A percentile compares a stretch with the other conserved stretches of the same genome.
These are phyloP conservation scores for Begonia loranthoides DNA, from an alignment of 306 rosid species.

Conservation along the genomic window DNA sequence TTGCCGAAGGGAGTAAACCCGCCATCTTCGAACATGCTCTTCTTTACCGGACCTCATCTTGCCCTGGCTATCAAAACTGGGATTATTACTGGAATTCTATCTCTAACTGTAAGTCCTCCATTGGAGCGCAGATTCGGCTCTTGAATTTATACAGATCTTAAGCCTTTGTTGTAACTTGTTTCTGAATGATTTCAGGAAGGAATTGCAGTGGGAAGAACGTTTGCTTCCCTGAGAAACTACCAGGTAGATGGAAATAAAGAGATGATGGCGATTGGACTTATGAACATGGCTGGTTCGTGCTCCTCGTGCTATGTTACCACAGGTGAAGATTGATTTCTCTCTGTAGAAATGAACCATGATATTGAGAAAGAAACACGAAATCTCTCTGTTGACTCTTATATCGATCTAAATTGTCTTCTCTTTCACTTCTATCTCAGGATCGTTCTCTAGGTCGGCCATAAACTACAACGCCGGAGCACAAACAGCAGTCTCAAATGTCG, in stretches of 20 bases:
- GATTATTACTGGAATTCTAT: conserved; percentile 71
- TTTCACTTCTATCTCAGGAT: conserved; percentile 36
- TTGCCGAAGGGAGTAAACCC: conserved; percentile 91
- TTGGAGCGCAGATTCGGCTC: not conserved
- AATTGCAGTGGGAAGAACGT: conserved; percentile 95
- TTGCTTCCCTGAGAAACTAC: conserved; percentile 75
- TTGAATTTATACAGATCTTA: not conserved
- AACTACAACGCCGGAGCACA: conserved; percentile 90
- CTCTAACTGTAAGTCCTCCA: conserved; percentile 69
- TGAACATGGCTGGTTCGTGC: conserved; percentile 91
- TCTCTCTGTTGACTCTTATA: no score
- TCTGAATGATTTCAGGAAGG: conserved; percentile 52
- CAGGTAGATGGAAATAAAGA: conserved; percentile 99
- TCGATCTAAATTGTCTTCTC: no score
- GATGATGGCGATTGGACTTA: conserved; percentile 94
- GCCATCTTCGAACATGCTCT: conserved; percentile 74
- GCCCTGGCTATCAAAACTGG: conserved; percentile 89
- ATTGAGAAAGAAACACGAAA: no score
- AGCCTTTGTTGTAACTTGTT: not conserved
- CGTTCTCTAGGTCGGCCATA: conserved; percentile 94
- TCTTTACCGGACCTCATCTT: conserved; percentile 49
- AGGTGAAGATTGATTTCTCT: conserved; percentile 24
- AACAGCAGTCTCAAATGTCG: conserved; percentile 69
- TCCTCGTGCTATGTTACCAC: conserved; percentile 96
- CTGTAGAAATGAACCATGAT: no score